Evolutionary conservation across 257 asterid genomes (phyloP).

Genomic region (Solanum lignicaule): DNA sequence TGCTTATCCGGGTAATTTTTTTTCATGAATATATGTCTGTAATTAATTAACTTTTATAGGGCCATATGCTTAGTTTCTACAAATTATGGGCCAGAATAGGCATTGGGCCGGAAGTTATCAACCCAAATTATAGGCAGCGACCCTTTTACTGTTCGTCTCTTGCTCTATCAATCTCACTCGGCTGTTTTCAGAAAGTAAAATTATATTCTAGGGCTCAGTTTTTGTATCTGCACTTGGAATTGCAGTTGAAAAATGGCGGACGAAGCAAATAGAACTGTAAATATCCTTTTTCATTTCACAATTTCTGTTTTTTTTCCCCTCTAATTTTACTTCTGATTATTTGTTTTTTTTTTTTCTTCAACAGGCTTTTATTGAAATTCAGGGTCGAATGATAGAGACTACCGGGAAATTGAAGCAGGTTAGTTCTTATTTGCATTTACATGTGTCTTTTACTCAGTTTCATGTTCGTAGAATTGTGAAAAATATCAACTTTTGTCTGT

Average conservation of each 20-base stretch:
- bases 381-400: conserved; percentile 82
- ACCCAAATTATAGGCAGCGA: neutral
- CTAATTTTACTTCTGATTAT: neutral
- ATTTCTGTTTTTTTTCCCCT: neutral
- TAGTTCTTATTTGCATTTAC: neutral
- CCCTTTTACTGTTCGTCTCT: neutral
- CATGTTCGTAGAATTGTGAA: no score
- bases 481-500: neutral
- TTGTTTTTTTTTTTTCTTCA: neutral
- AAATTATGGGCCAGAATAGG: neutral
- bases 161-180: neutral
- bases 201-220: conserved; percentile 7
- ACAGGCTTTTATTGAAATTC: conserved; percentile 90
- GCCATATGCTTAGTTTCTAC: neutral
- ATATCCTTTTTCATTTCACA: neutral
- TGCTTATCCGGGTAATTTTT: no score
- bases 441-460: neutral
- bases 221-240: neutral
- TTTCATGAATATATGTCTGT: no score
- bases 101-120: neutral
- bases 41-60: no score
- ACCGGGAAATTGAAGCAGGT: conserved; percentile 90
- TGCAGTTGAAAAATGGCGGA: conserved; percentile 55
- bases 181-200: neutral
- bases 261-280: conserved; percentile 66